Conservation (phyloP, 352 stramenopile species). For the Elongisporangium anandrum region DNA sequence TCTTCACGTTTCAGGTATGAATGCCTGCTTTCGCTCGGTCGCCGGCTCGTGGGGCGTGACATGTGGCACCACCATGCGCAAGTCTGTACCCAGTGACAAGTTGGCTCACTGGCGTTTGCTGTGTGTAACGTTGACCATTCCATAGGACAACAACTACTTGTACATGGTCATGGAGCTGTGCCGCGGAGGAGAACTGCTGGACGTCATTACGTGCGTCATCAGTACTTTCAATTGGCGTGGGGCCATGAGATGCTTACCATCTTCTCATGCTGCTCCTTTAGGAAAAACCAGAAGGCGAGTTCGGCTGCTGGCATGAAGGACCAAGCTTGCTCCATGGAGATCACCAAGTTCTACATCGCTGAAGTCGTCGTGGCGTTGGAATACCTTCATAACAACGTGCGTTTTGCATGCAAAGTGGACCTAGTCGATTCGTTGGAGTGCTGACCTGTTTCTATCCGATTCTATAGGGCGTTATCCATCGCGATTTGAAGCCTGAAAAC, state of each 20-base stretch:
- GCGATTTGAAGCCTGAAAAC: conserved; percentile 94
- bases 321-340: conserved; percentile 61
- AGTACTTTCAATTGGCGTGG: conserved; percentile 4
- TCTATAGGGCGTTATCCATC: conserved; percentile 89
- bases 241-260: background rate
- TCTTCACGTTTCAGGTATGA: conserved; percentile 85
- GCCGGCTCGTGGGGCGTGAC: background rate
- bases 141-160: conserved; percentile 74
- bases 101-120: conserved; percentile 2
- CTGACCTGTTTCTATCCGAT: background rate
- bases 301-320: conserved; percentile 49
- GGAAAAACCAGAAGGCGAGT: conserved; percentile 75
- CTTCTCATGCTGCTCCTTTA: conserved; percentile 11
- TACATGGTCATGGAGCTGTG: conserved; percentile 92
- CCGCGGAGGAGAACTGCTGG: conserved; percentile 78
- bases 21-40: conserved; percentile 3
- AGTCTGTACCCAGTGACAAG: background rate
- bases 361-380: conserved; percentile 92
- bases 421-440: background rate
- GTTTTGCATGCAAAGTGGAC: background rate
- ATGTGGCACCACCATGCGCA: background rate
- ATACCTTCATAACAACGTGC: conserved; percentile 90
- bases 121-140: background rate
- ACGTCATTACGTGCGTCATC: conserved; percentile 77
- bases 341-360: conserved; percentile 93